Evolutionary conservation across 306 rosid species (phyloP), one percentile per base, ranked within the genome.

Genomic region (Pueraria montana): DNA sequence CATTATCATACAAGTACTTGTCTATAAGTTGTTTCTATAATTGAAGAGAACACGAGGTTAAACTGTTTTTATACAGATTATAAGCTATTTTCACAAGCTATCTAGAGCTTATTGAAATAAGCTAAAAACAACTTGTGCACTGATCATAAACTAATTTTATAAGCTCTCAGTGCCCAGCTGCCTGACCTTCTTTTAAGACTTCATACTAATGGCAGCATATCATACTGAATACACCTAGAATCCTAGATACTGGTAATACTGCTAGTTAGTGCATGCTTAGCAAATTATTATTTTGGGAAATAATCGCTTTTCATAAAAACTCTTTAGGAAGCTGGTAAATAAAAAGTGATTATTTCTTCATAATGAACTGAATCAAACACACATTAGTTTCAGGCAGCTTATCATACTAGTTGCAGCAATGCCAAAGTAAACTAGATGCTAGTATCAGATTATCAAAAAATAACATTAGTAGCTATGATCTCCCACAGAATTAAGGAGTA

Each of bases 401-500:
- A 74, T 13, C 53, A 21, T 2, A 7, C 69, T 21, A 16, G 40
- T 69, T 40, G 55, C 58, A 4, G 17, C 55, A 7, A 55, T 17
- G 46, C 36, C 10, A 53, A 55, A 66, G 38, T 3, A 50, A 21
- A 48, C 59, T 74, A 36, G 11, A 38, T 24, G 79, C 56, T 55
- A 53, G 46, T 42, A 6, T 80, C 16, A 20, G 45, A 80, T 11
- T 1, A 48, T 27, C 75, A 5, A 20, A 2, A 83, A 52, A 61
- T 52, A 49, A 72, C 53, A 86, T 48, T 45, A 48, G 66, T 66
- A 55, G 56, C 42, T 53, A 63, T 34, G 16, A 61, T 68, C 52
- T 24, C 18, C 62, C 62, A 76, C 12, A 40, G 64, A 75, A 61
- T 49, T 45, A 68, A 61, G 74, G 16, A 9, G 32, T 5, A 49